Percentiles rank a stretch among this genome's conserved stretches.
These are phyloP conservation scores for Monosporascus sp. DNA, from an alignment of 2,329 filamentous ascomycete species.

Conservation along the genomic window DNA sequence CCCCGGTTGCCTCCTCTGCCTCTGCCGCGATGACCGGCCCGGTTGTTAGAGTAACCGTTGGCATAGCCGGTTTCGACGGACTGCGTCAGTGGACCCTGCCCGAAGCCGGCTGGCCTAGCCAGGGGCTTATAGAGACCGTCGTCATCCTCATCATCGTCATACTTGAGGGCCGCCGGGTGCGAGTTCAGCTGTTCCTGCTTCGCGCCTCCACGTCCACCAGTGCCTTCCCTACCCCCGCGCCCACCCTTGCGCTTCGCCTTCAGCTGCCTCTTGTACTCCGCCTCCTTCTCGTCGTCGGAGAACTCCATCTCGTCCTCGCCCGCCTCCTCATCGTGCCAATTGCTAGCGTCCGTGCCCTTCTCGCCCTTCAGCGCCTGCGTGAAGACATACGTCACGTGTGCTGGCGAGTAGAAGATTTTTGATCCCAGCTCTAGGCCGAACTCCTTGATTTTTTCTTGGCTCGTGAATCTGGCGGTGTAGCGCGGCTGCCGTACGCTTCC, in stretches of 20 bases:
- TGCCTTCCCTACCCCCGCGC: constrained; percentile 32
- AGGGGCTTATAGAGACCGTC: constrained; percentile 69
- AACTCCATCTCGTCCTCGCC: constrained; percentile 86
- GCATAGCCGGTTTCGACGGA: constrained; percentile 34
- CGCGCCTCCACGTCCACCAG: constrained; percentile 28
- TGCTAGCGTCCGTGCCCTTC: constrained; percentile 92
- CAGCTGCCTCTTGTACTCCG: constrained; percentile 65
- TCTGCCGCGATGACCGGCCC: constrained; percentile 43
- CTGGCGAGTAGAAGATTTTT: constrained; percentile 72
- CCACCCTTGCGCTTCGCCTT: constrained; percentile 59
- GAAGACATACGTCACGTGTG: constrained; percentile 78
- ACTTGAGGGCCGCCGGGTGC: constrained; percentile 47
- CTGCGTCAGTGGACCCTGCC: constrained; percentile 37
- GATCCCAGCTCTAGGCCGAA: constrained; percentile 64
- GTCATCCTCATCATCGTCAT: constrained; percentile 59
- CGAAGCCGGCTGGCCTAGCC: constrained; percentile 60
- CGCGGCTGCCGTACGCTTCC: constrained; percentile 81
- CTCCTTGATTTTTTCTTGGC: constrained; percentile 60
- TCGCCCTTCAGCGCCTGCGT: constrained; percentile 72
- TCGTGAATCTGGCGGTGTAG: constrained; percentile 76
- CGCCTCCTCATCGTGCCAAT: constrained; percentile 89
- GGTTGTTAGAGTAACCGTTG: constrained; percentile 22
- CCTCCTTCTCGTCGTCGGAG: constrained; percentile 93
- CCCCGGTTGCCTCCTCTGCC: constrained; percentile 39
- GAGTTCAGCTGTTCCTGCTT: constrained; percentile 29